Conservation (phyloP, 108 stramenopile genomes). For the Nannochloropsis gaditana region DNA sequence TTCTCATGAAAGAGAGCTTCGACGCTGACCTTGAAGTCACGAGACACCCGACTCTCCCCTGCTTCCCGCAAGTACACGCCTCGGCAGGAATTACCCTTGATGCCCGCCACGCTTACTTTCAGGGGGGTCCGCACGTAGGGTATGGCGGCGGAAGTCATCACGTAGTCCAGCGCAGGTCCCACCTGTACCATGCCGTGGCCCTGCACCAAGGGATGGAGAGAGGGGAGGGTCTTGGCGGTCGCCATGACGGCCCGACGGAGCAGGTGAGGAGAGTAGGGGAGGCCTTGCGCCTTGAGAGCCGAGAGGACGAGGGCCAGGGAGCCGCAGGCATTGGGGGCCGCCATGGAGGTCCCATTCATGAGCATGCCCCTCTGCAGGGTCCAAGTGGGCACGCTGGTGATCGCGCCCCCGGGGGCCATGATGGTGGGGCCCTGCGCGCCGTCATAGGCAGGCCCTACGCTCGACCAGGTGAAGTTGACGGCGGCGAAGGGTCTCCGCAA, state of each 20-base stretch:
- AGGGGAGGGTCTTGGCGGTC: conserved; percentile 59
- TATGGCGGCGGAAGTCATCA: not conserved
- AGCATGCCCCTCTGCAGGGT: conserved; percentile 66
- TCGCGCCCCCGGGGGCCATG: conserved; percentile 82
- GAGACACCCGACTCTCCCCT: conserved; percentile 25
- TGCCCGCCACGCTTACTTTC: not conserved
- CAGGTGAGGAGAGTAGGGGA: conserved; percentile 55
- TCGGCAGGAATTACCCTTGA: not conserved
- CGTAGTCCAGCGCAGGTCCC: conserved; percentile 56
- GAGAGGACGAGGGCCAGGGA: conserved; percentile 69
- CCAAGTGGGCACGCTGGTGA: conserved; percentile 73
- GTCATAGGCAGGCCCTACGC: conserved; percentile 73
- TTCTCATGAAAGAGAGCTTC: conserved; percentile 50
- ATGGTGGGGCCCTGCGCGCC: conserved; percentile 67
- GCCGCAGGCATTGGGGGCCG: conserved; percentile 69
- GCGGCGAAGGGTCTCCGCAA: conserved; percentile 41
- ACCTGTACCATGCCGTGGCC: conserved; percentile 71
- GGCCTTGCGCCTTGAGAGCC: conserved; percentile 59
- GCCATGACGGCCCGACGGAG: conserved; percentile 67
- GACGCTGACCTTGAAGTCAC: conserved; percentile 38
- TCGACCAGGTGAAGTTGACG: conserved; percentile 70
- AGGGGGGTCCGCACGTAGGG: conserved; percentile 29
- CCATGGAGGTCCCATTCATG: conserved; percentile 77
- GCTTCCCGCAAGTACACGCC: not conserved
- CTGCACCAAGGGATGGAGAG: conserved; percentile 52